These are phyloP conservation scores for Debaryomyces psychrophilus DNA, from an alignment of 1,139 yeast species.

Conservation along the genomic window DNA sequence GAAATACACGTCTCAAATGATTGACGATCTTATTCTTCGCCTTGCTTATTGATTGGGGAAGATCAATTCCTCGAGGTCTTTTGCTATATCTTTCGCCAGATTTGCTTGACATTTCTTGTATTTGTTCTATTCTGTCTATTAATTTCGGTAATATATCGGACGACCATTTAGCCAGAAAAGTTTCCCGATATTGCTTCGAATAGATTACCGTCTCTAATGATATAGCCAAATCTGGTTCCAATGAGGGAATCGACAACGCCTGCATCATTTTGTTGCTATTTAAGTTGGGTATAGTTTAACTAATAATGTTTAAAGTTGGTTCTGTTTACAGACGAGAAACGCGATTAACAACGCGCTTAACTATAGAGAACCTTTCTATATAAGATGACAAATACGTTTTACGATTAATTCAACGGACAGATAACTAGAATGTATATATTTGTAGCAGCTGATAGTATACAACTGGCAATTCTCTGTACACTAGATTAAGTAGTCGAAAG, in stretches of 20 bases:
- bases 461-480: too few relatives aligned
- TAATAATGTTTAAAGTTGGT: background rate
- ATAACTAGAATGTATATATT: too few relatives aligned
- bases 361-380: background rate
- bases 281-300: background rate
- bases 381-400: background rate
- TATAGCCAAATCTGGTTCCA: constrained; percentile 1
- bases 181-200: constrained; percentile 6
- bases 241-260: constrained; percentile 1
- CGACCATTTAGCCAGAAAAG: constrained; percentile 13
- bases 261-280: constrained; percentile 3
- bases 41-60: constrained; percentile 18
- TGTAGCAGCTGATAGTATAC: too few relatives aligned
- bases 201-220: constrained; percentile 7
- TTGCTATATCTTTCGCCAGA: constrained; percentile 18
- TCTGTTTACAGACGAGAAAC: constrained; percentile 1
- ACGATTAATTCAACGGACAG: too few relatives aligned
- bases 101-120: constrained; percentile 19
- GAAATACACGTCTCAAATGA: constrained; percentile 31
- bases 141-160: constrained; percentile 14
- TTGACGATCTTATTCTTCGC: constrained; percentile 14
- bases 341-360: constrained; percentile 1
- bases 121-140: constrained; percentile 14
- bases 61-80: constrained; percentile 20
- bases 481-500: too few relatives aligned